These are phyloP conservation scores for Limonium bicolor DNA, from an alignment of 148 eudicot species.

Conservation along the genomic window DNA sequence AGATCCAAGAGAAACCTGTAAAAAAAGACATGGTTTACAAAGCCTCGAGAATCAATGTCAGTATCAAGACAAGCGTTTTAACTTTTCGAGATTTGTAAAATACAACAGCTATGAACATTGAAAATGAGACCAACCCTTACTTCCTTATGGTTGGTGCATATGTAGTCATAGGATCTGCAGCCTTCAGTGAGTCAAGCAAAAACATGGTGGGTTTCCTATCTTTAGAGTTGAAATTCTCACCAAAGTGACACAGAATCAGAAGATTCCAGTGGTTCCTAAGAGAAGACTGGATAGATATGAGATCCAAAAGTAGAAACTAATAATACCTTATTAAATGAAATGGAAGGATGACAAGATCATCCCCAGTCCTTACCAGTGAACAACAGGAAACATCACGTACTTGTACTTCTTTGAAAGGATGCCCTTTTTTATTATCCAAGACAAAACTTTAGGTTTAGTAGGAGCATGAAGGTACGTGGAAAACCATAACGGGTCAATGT, in stretches of 20 bases:
- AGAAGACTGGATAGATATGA: constrained; percentile 1
- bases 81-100: too few species aligned
- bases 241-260: constrained; percentile 56
- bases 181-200: constrained; percentile 49
- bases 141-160: constrained; percentile 38
- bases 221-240: constrained; percentile 21
- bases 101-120: neutral
- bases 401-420: constrained; percentile 60
- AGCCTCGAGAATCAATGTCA: neutral
- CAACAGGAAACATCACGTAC: constrained; percentile 66
- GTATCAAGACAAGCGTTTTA: too few species aligned
- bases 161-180: constrained; percentile 16
- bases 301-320: neutral
- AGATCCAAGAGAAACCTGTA: constrained; percentile 51
- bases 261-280: constrained; percentile 75
- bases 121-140: constrained; percentile 11
- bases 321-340: neutral
- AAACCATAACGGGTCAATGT: constrained; percentile 43
- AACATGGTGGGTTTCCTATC: constrained; percentile 40
- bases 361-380: constrained; percentile 43
- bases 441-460: constrained; percentile 25
- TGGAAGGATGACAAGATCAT: neutral
- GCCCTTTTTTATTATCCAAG: constrained; percentile 27
- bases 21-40: neutral
- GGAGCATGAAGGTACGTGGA: constrained; percentile 17